phyloP scores from a whole-genome alignment of 2,329 filamentous ascomycete species.

The Aspergillus glaucus region DNA sequence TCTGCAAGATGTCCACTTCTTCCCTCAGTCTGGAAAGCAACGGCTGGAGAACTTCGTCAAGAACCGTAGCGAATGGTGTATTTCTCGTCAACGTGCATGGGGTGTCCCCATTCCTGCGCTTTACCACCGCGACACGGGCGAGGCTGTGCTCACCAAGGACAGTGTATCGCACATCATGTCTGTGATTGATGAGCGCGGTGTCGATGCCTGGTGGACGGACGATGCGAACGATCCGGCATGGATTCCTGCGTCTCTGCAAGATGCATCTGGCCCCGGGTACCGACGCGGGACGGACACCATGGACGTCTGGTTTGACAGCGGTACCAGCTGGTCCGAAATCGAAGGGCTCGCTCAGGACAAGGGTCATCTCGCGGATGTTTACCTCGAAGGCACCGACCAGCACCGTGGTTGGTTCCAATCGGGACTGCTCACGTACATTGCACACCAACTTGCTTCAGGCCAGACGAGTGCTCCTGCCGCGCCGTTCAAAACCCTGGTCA shows the following conservation, averaged over 20 bases:
- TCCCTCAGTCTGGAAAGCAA: conserved; percentile 66
- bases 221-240: conserved; percentile 66
- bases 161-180: conserved; percentile 79
- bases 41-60: conserved; percentile 80
- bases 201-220: conserved; percentile 95
- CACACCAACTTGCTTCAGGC: conserved; percentile 42
- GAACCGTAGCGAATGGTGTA: conserved; percentile 92
- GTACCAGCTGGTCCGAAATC: conserved; percentile 75
- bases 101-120: conserved; percentile 92
- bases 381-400: conserved; percentile 90
- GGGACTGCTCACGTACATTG: conserved; percentile 79
- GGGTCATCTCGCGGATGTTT: conserved; percentile 63
- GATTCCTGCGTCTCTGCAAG: conserved; percentile 60
- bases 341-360: conserved; percentile 25
- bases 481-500: conserved; percentile 85
- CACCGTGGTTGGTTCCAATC: conserved; percentile 99
- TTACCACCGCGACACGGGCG: conserved; percentile 62
- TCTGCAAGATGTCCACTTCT: conserved; percentile 66
- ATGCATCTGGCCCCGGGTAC: conserved; percentile 45
- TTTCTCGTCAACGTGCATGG: conserved; percentile 92
- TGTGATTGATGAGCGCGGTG: conserved; percentile 68
- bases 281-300: conserved; percentile 85
- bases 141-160: conserved; percentile 70
- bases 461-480: conserved; percentile 40
- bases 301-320: conserved; percentile 99